phyloP scores from a whole-genome alignment of 208 protist genomes.

The Trichomonas vaginalis region DNA sequence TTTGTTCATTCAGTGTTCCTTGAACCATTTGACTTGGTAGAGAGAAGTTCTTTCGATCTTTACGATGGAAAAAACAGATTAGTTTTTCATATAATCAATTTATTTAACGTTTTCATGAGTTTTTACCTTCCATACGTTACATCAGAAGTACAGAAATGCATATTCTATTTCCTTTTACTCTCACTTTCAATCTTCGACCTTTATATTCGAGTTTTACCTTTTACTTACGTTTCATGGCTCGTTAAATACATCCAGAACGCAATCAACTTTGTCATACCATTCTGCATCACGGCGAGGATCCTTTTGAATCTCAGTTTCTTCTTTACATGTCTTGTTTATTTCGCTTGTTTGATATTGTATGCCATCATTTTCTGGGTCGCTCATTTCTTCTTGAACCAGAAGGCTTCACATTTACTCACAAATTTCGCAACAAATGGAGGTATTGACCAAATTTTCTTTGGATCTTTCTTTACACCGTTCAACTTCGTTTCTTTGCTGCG shows the following conservation, averaged over 20 bases:
- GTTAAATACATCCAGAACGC: not conserved
- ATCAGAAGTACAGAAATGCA: too few relatives aligned
- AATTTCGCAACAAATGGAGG: not conserved
- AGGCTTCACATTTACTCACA: not conserved
- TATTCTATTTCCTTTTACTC: not conserved
- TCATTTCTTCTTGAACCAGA: not conserved
- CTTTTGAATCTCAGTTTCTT: not conserved
- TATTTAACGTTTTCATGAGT: not conserved
- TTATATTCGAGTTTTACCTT: conserved; percentile 2
- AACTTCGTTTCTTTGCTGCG: not conserved
- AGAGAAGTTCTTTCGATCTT: not conserved
- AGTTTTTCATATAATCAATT: not conserved
- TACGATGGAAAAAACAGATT: not conserved
- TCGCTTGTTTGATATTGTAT: not conserved
- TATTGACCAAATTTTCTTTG: not conserved
- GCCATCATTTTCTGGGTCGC: not conserved
- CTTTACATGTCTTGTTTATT: not conserved
- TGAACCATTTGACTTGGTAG: not conserved
- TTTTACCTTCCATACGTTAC: not conserved
- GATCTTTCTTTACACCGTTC: not conserved
- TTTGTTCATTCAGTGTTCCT: not conserved
- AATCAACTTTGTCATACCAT: not conserved
- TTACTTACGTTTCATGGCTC: not conserved
- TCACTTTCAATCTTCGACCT: not conserved
- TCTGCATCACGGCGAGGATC: not conserved